Base-by-base conservation (phyloP, 768 basidiomycete genomes). In the Lactarius hatsudake region DNA sequence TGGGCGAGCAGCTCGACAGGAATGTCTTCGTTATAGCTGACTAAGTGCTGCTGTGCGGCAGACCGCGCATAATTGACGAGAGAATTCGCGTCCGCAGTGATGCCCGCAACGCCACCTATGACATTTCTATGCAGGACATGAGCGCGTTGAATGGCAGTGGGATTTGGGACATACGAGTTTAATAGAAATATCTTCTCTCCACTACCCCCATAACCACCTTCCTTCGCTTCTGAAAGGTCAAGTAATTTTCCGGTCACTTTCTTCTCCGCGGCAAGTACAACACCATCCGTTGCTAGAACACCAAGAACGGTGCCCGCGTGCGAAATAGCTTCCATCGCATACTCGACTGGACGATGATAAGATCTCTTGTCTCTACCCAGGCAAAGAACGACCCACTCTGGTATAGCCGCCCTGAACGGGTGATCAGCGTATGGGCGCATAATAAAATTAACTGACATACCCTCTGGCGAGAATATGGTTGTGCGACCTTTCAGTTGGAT, bases 261-360 rank as follows among this genome's bases (percentile, higher is more conserved):
- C 85, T 96, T 96, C 84, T 99, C 93, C 7, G 91, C 95, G 0
- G 93, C 95, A 3, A 96, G 82, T 10, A 96, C 93, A 20, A 96
- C 91, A 0, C 95, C 95, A 69, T 95, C 91, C 72, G 87, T 90
- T 34, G 94, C 93, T 34, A 96, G 83, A 64, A 96, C 89, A 51
- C 93, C 94, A n/a, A 96, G 86, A 55, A 96, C 94, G 51, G 94
- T 92, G 62, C 93, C 93, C 23, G 94, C 94, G 74, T 95, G 91
- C 34, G 95, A 97, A 82, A 98, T 98, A 66, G 95, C 94, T 76
- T 98, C 97, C 94, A 98, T 97, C 54, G 96, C 96, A 85, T 99
- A 99, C 81, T 99, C 96, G 81, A 98, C 96, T 96, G 51, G 40
- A 32, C 63, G 32, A 54, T 45, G 60, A 57, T 62, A 57, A 51